Percentiles rank a stretch among this genome's conserved stretches.
Evolutionary conservation across 805 yeast genomes (phyloP).

Genomic region (Lipomyces sp.): DNA sequence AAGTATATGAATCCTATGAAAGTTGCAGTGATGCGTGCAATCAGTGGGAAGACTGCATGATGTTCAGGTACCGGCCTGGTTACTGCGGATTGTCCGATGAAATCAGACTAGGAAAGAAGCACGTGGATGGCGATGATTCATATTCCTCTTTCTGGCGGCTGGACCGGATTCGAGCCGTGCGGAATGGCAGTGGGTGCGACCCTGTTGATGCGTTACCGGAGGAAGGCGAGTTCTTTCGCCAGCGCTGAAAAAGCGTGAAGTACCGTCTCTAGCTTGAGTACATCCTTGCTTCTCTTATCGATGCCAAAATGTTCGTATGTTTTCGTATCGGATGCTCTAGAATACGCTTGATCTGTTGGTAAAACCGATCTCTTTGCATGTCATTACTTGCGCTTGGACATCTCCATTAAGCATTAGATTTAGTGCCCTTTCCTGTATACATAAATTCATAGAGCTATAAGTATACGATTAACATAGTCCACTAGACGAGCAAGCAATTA

Average conservation of each 20-base stretch:
- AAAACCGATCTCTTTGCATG: too few relatives aligned
- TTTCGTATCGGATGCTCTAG: too few relatives aligned
- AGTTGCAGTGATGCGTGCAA: slow-evolving; percentile 32
- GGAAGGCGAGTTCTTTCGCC: slow-evolving; percentile 20
- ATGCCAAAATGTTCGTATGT: too few relatives aligned
- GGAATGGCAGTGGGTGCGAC: slow-evolving; percentile 41
- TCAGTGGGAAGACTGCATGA: slow-evolving; percentile 36
- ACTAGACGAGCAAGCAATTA: too few relatives aligned
- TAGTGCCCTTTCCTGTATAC: too few relatives aligned
- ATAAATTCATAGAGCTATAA: too few relatives aligned
- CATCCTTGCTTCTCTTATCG: too few relatives aligned
- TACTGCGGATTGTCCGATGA: slow-evolving; percentile 19
- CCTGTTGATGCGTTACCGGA: neutral
- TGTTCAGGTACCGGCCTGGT: neutral
- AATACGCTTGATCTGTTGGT: too few relatives aligned
- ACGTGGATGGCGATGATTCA: slow-evolving; percentile 25
- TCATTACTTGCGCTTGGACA: too few relatives aligned
- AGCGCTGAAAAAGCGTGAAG: neutral
- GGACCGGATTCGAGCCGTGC: slow-evolving; percentile 43
- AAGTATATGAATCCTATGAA: slow-evolving; percentile 16
- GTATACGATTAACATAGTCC: too few relatives aligned
- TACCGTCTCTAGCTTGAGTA: too few relatives aligned
- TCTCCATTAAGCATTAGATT: too few relatives aligned
- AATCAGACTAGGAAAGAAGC: slow-evolving; percentile 27
- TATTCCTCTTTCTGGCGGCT: slow-evolving; percentile 44